These are phyloP conservation scores for Xylaria castorea DNA, from an alignment of 495 filamentous ascomycete genomes.

Conservation along the genomic window DNA sequence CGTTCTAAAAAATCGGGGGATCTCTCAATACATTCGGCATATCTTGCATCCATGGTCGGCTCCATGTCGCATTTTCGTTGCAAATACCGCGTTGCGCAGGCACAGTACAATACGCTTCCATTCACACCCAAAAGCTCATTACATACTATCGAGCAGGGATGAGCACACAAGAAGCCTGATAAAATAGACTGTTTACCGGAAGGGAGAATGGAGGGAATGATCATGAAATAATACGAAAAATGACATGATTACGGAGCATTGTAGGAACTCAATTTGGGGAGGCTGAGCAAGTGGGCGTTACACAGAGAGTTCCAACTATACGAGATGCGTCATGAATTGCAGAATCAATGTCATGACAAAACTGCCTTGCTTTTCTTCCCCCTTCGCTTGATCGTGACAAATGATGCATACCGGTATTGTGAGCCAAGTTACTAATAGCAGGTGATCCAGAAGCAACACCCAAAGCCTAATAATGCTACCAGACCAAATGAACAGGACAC, in stretches of 20 bases:
- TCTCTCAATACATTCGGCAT: not conserved
- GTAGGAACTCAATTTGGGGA: not conserved
- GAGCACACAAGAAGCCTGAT: not conserved
- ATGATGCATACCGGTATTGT: not conserved
- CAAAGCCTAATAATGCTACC: not conserved
- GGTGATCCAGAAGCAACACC: not conserved
- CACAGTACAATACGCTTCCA: not conserved
- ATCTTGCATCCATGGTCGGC: not conserved
- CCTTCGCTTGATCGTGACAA: not conserved
- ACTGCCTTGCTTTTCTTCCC: not conserved
- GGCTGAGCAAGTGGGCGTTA: not conserved
- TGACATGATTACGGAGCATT: not conserved
- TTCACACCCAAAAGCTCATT: not conserved
- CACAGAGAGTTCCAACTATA: not conserved
- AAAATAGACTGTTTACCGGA: not conserved
- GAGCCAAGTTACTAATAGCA: not conserved
- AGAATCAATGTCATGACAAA: not conserved
- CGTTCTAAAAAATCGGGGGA: not conserved
- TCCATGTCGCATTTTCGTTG: not conserved
- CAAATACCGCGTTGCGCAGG: not conserved
- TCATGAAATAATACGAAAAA: not conserved
- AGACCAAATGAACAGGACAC: not conserved
- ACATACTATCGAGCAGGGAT: not conserved
- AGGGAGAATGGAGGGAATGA: not conserved
- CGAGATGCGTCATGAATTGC: not conserved